phyloP scores from a whole-genome alignment of 148 eudicot species.

The Fagopyrum esculentum region DNA sequence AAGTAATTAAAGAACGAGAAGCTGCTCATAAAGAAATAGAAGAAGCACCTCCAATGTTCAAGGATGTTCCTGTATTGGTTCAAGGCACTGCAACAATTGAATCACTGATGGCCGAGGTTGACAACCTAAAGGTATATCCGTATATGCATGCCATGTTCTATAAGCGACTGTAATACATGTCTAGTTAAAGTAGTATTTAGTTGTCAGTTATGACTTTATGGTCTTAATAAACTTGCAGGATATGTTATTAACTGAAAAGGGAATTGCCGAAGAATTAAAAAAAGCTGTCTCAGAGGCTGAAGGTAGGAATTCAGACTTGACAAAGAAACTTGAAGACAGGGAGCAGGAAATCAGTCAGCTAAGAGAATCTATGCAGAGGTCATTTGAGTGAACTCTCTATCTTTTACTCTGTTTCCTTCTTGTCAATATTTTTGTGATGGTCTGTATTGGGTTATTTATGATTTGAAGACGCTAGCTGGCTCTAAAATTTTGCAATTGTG shows the following conservation, averaged over 20 bases:
- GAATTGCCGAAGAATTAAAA: constrained; percentile 51
- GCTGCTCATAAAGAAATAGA: too few relatives aligned
- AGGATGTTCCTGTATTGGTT: constrained; percentile 80
- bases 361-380: constrained; percentile 88
- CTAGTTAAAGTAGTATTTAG: not conserved
- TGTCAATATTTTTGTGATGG: too few relatives aligned
- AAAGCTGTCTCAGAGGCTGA: constrained; percentile 50
- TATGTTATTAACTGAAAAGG: constrained; percentile 43
- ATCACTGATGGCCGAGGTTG: constrained; percentile 64
- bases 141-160: not conserved
- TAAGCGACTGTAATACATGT: not conserved
- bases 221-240: constrained; percentile 29
- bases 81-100: constrained; percentile 83
- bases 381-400: not conserved
- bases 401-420: not conserved
- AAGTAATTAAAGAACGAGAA: too few relatives aligned
- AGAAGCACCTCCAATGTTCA: too few relatives aligned
- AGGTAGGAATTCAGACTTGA: constrained; percentile 49
- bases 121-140: constrained; percentile 55
- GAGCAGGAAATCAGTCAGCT: constrained; percentile 59
- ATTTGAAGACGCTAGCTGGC: not conserved
- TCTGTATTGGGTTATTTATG: not conserved
- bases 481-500: not conserved
- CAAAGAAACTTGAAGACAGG: constrained; percentile 63
- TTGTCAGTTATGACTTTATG: not conserved